Conservation (phyloP, 1,284 basidiomycete genomes). For the Trametes sp. region DNA sequence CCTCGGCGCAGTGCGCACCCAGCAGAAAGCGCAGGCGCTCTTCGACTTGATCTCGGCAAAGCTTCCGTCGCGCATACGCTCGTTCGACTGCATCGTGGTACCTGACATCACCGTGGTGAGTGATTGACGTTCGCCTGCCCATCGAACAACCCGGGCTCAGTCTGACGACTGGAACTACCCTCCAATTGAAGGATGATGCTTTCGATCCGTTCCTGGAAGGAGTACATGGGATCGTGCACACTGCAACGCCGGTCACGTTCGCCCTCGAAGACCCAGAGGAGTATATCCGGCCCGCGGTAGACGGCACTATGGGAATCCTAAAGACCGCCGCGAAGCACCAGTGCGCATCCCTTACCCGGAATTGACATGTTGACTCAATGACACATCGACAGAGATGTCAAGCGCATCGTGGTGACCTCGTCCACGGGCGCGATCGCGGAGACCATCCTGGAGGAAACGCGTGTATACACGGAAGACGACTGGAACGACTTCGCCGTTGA, state of each 20-base stretch:
- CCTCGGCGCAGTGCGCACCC: conserved; percentile 61
- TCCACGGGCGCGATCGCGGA: conserved; percentile 56
- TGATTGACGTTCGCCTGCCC: neutral
- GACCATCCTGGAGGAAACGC: neutral
- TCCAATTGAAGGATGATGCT: conserved; percentile 37
- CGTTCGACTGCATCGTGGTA: conserved; percentile 52
- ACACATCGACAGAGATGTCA: conserved; percentile 1
- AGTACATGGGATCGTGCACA: conserved; percentile 52
- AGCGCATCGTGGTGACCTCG: conserved; percentile 69
- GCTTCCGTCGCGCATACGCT: conserved; percentile 46
- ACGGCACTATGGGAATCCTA: conserved; percentile 39
- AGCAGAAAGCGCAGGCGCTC: conserved; percentile 54
- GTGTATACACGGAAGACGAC: conserved; percentile 52
- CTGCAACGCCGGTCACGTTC: conserved; percentile 51
- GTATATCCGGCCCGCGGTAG: conserved; percentile 40
- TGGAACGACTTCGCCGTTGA: conserved; percentile 69
- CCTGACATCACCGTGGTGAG: conserved; percentile 33
- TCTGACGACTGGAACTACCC: too few species aligned
- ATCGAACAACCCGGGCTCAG: too few species aligned
- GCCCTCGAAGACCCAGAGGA: conserved; percentile 44
- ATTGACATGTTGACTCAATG: neutral
- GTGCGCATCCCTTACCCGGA: conserved; percentile 43
- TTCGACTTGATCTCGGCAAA: conserved; percentile 52
- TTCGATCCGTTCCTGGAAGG: conserved; percentile 50
- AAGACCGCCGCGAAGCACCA: conserved; percentile 37